Evolutionary conservation across 306 rosid genomes (phyloP), one percentile per base, ranked within the genome.

Genomic region (Vigna trinervia): DNA sequence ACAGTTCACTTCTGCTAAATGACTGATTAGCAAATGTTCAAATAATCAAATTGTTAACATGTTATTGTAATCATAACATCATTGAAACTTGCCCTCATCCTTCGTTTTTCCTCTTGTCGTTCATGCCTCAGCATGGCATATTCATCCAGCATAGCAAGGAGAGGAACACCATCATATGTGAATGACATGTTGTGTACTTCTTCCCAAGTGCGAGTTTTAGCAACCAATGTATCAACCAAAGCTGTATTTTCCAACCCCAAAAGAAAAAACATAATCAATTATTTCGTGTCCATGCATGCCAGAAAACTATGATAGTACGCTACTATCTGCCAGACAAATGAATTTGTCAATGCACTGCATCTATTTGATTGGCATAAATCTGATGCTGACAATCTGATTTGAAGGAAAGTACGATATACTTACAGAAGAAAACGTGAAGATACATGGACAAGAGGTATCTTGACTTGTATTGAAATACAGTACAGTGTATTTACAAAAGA

Each of bases 91-190:
- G 91, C 98, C 89, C 87, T 87, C 86, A 81, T 19, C 83, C 94
- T 90, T 80, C 97, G 89, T 69, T 90, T 94, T 70, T 94, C 97
- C 82, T 91, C 98, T 81, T 90, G 97, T 62, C 97, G 81, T 68
- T 94, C 97, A 65, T 94, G 98, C 86, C 97, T 86, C 41, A 94
- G 96, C 90, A 94, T 89, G 76, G 96, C 92, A 78, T 94, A 94
- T 71, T 94, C 98, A 76, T 94, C 98, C 38, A 94, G 86, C 98
- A 94, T 94, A 41, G 98, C 98, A 59, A 91, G 96, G 51, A 94
- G 98, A 20, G 98, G 97, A 76, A 94, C 97, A 34, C 98, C 94
- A 6, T 91, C 98, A 45, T 94, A 94, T 6, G 87, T 78, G 69
- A 91, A 94, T 66, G 97, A 81, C n/a, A 87, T 81, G 74, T 84